Conservation (phyloP, 78 protist species). For the Anaeramoeba ignava region DNA sequence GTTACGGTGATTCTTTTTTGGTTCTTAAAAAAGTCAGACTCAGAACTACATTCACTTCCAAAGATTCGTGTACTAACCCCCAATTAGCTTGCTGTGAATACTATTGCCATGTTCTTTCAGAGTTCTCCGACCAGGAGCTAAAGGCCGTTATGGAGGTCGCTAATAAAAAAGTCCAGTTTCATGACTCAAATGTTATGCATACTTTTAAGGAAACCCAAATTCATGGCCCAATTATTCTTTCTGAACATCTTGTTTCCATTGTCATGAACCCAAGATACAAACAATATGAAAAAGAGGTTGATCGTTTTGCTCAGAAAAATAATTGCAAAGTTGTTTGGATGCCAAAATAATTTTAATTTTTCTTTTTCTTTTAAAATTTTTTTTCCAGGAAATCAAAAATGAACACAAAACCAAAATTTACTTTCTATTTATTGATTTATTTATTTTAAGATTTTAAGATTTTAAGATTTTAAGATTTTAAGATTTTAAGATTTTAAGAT, state of each 20-base stretch:
- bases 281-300: no score
- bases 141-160: background rate
- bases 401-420: no score
- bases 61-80: background rate
- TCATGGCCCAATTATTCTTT: background rate
- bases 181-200: background rate
- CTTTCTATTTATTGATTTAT: no score
- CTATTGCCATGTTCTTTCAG: constrained; percentile 4
- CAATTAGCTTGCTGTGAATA: constrained; percentile 1
- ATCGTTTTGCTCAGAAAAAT: no score
- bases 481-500: no score
- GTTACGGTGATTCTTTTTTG: background rate
- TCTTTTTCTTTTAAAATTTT: no score
- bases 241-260: background rate
- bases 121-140: constrained; percentile 1
- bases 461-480: no score
- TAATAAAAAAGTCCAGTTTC: background rate
- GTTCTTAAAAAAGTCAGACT: background rate
- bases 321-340: no score
- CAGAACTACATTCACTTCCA: constrained; percentile 3
- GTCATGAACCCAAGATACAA: no score
- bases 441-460: no score
- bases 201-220: background rate
- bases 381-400: no score
- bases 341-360: no score